Evolutionary conservation across 2,329 filamentous ascomycete genomes (phyloP), one percentile per base, ranked within the genome.

Genomic region (Alternaria incomplexa): DNA sequence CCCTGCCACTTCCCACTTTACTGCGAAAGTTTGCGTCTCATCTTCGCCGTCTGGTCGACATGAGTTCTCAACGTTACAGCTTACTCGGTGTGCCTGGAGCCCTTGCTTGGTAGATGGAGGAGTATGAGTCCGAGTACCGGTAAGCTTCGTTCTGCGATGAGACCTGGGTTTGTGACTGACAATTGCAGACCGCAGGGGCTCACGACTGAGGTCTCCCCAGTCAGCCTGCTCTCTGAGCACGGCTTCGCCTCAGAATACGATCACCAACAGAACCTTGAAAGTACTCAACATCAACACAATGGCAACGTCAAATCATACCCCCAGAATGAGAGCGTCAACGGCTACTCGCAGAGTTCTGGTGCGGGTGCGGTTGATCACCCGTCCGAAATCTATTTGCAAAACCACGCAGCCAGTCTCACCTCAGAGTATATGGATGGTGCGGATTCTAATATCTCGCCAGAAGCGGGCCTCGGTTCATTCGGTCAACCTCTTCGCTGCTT

Each of bases 71-170:
- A n/a, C 32, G 32, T n/a, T 36, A 36, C 15, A n/a, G 4, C 15
- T n/a, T 0, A 36, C 15, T 36, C 15, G 32, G 8, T 8, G 2
- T n/a, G 32, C 32, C 32, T n/a, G 32, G 15, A n/a, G 8, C 8
- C 15, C 0, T 0, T 8, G 2, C 32, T 36, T 36, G 13, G 15
- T 15, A 36, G 8, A n/a, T n/a, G 7, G 32, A 5, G 0, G 15
- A 5, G 0, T 5, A 36, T n/a, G 15, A n/a, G 15, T 36, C 32
- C 2, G 32, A 36, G 7, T 36, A 9, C 32, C 7, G 32, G 32
- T 36, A 36, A 36, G 7, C 1, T 3, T 0, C 3, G 1, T n/a
- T 9, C 32, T 36, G 32, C 15, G 15, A 36, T 0, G 0, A 36
- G 15, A 8, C 32, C 3, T n/a, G 8, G 15, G 0, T 36, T 36